Percentiles rank a stretch among this genome's conserved stretches.
Evolutionary conservation across 768 basidiomycete genomes (phyloP).

Genomic region (Phanerochaete sordida): DNA sequence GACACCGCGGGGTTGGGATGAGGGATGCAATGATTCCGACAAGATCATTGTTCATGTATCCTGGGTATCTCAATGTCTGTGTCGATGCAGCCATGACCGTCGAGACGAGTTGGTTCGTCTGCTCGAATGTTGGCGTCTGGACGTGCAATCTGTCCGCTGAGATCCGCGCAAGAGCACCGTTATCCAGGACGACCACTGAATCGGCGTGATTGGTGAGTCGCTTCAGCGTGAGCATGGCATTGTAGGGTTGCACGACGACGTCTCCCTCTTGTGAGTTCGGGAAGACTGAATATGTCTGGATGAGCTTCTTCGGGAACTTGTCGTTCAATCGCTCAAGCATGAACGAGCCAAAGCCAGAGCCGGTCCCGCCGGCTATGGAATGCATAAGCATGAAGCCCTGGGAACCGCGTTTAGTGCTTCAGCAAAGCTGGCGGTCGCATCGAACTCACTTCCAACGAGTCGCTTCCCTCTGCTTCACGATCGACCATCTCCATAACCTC

Average conservation of each 20-base stretch:
- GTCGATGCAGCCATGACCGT: conserved; percentile 99
- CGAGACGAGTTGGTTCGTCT: conserved; percentile 90
- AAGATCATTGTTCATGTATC: conserved; percentile 99
- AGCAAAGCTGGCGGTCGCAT: not conserved
- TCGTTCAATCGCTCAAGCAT: conserved; percentile 94
- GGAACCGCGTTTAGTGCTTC: not conserved
- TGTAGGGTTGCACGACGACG: conserved; percentile 98
- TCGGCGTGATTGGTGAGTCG: conserved; percentile 95
- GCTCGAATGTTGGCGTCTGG: conserved; percentile 84
- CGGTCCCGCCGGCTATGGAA: conserved; percentile 98
- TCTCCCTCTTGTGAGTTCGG: conserved; percentile 92
- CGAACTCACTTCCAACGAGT: conserved; percentile 80
- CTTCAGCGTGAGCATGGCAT: conserved; percentile 89
- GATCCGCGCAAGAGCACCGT: conserved; percentile 89
- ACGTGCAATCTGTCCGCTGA: conserved; percentile 89
- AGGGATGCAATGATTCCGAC: conserved; percentile 96
- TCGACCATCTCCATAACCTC: conserved; percentile 99
- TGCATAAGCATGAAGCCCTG: conserved; percentile 99
- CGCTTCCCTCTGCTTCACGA: conserved; percentile 95
- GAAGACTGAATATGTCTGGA: conserved; percentile 99
- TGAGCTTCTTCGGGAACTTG: conserved; percentile 97
- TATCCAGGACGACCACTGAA: conserved; percentile 95
- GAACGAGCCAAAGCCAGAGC: conserved; percentile 98
- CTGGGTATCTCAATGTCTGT: conserved; percentile 93
- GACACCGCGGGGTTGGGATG: conserved; percentile 95